phyloP scores from a whole-genome alignment of 2,329 filamentous ascomycete species.

The Pseudonectria foliicola region DNA sequence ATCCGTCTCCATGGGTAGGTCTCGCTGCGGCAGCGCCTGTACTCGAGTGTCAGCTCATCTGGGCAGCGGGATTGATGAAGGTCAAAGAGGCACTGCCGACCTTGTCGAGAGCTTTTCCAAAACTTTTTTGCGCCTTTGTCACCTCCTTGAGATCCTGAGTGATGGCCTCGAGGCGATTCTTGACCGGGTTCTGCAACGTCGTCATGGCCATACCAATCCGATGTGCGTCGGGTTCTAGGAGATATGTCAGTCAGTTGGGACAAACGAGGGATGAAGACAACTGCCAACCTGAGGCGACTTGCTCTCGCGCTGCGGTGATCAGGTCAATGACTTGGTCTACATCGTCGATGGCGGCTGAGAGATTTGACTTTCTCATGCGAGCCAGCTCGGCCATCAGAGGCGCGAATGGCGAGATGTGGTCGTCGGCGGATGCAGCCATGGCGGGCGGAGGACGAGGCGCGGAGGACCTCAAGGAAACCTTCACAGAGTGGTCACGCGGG shows the following conservation, averaged over 20 bases:
- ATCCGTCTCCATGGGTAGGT: constrained; percentile 73
- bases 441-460: too few species aligned
- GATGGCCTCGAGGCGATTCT: constrained; percentile 70
- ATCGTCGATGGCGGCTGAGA: constrained; percentile 66
- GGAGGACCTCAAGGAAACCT: not conserved
- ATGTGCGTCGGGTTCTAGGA: constrained; percentile 34
- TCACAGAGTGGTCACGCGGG: too few species aligned
- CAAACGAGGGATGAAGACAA: not conserved
- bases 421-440: constrained; percentile 30
- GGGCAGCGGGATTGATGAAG: not conserved
- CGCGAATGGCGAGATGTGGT: constrained; percentile 38
- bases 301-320: constrained; percentile 64
- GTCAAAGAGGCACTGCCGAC: constrained; percentile 35
- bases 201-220: constrained; percentile 68
- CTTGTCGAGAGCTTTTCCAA: constrained; percentile 79
- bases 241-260: constrained; percentile 5
- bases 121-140: constrained; percentile 73
- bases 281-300: constrained; percentile 58
- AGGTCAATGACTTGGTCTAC: constrained; percentile 78
- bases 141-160: constrained; percentile 78
- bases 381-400: constrained; percentile 66
- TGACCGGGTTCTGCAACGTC: constrained; percentile 79
- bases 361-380: constrained; percentile 60
- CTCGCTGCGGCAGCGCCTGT: constrained; percentile 39
- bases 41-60: constrained; percentile 11